These are phyloP conservation scores for Colletotrichum ledebouriae DNA, from an alignment of 2,329 filamentous ascomycete species.

Conservation along the genomic window DNA sequence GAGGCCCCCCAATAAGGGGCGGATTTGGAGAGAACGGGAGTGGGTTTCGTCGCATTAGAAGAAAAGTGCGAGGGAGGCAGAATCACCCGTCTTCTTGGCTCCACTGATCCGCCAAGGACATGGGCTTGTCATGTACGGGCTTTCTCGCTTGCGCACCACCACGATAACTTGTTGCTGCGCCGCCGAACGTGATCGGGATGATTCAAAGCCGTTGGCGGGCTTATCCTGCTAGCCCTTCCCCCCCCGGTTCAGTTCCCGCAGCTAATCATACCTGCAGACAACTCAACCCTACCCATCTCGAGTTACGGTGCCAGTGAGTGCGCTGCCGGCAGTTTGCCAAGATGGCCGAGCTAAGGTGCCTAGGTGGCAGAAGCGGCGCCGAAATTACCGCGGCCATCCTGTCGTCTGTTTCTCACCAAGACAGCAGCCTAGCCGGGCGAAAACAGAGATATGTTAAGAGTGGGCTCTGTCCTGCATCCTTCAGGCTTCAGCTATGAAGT, in stretches of 20 bases:
- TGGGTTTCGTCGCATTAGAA: background rate
- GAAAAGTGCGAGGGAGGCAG: background rate
- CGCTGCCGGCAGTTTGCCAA: no score
- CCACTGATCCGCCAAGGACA: constrained; percentile 20
- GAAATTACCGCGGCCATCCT: background rate
- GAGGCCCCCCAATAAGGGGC: no score
- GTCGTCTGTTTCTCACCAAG: constrained; percentile 1
- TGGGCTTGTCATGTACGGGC: constrained; percentile 19
- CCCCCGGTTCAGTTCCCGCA: background rate
- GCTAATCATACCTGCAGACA: constrained; percentile 14
- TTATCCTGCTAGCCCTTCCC: background rate
- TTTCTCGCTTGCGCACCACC: constrained; percentile 9
- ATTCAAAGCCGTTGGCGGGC: background rate
- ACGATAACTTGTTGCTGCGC: constrained; percentile 11
- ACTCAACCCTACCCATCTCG: background rate
- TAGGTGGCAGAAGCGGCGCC: constrained; percentile 21
- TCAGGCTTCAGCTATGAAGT: background rate
- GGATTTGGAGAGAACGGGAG: no score
- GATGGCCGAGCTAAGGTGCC: background rate
- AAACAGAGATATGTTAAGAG: background rate
- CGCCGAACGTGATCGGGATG: background rate
- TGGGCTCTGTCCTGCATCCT: background rate
- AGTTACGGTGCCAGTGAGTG: no score
- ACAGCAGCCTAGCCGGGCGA: constrained; percentile 1
- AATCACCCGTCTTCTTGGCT: constrained; percentile 6